Conservation (phyloP, 805 yeast species). For the Metschnikowia cubensis region DNA sequence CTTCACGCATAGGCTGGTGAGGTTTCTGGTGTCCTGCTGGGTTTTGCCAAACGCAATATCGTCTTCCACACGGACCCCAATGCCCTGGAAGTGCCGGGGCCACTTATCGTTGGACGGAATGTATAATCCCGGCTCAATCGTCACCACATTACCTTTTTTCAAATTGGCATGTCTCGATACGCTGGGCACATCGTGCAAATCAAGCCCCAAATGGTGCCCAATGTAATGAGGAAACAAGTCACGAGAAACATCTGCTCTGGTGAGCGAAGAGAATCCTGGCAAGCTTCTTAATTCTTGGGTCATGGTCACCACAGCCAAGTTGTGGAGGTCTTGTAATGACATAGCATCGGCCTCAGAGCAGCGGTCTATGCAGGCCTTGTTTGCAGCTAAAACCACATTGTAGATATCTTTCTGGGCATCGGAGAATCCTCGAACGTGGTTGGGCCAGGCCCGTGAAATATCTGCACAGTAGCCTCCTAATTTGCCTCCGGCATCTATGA, state of each 20-base stretch:
- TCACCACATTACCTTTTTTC: slow-evolving; percentile 72
- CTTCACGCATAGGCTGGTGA: slow-evolving; percentile 82
- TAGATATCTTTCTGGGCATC: slow-evolving; percentile 81
- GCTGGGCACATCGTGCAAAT: slow-evolving; percentile 78
- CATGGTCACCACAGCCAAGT: slow-evolving; percentile 56
- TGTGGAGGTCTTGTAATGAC: slow-evolving; percentile 74
- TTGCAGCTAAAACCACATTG: slow-evolving; percentile 81
- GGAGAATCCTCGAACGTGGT: slow-evolving; percentile 62
- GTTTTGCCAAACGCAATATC: slow-evolving; percentile 77
- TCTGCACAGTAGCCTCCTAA: slow-evolving; percentile 94
- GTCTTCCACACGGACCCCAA: slow-evolving; percentile 94
- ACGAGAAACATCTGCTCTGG: slow-evolving; percentile 49
- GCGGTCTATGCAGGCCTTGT: slow-evolving; percentile 68
- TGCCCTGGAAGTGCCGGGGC: slow-evolving; percentile 78
- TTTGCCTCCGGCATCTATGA: slow-evolving; percentile 94
- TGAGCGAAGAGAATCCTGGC: slow-evolving; percentile 56
- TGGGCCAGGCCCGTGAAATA: slow-evolving; percentile 96
- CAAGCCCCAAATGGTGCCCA: slow-evolving; percentile 93
- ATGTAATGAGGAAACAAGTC: slow-evolving; percentile 84
- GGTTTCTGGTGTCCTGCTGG: slow-evolving; percentile 42
- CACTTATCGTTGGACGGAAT: slow-evolving; percentile 69
- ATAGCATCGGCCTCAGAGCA: slow-evolving; percentile 53
- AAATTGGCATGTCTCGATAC: slow-evolving; percentile 54
- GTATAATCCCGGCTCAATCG: slow-evolving; percentile 95
- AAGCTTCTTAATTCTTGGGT: slow-evolving; percentile 63